Conservation (phyloP, 2,329 filamentous ascomycete genomes). For the Hirsutella minnesotensis region DNA sequence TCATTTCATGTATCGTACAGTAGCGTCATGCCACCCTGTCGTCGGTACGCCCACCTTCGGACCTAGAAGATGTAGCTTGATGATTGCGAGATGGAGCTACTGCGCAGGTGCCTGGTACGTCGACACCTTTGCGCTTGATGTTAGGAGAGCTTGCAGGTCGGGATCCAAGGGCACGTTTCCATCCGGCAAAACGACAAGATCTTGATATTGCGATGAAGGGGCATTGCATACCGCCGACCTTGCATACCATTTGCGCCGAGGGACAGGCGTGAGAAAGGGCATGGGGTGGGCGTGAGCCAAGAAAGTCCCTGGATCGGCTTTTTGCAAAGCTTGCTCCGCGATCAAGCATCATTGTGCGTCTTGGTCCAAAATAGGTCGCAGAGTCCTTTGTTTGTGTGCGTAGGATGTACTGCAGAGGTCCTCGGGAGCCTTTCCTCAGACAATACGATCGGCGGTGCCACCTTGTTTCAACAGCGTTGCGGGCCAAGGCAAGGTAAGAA, state of each 20-base stretch:
- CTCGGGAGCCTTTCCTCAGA: neutral
- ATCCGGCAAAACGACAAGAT: too few species aligned
- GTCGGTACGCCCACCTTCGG: neutral
- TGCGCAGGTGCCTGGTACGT: neutral
- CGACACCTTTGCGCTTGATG: too few species aligned
- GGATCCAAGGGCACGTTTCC: too few species aligned
- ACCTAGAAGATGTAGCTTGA: neutral
- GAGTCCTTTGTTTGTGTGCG: neutral
- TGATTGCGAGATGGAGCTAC: neutral
- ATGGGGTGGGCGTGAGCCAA: too few species aligned
- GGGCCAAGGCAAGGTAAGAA: neutral
- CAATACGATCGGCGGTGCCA: slow-evolving; percentile 12
- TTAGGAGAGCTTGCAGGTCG: too few species aligned
- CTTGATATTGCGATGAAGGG: too few species aligned
- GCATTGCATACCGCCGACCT: too few species aligned
- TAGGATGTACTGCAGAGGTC: slow-evolving; percentile 2
- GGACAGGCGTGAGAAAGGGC: too few species aligned
- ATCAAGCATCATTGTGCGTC: neutral
- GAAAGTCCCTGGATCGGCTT: too few species aligned
- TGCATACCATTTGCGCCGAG: too few species aligned
- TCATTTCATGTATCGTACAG: neutral
- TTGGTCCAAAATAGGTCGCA: neutral
- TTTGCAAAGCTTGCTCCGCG: too few species aligned
- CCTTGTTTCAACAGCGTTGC: slow-evolving; percentile 11
- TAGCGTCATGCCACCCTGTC: neutral